Percentiles rank a stretch among this genome's conserved stretches.
Conservation (phyloP, 305 asterid genomes). For the Fraxinus latifolia region DNA sequence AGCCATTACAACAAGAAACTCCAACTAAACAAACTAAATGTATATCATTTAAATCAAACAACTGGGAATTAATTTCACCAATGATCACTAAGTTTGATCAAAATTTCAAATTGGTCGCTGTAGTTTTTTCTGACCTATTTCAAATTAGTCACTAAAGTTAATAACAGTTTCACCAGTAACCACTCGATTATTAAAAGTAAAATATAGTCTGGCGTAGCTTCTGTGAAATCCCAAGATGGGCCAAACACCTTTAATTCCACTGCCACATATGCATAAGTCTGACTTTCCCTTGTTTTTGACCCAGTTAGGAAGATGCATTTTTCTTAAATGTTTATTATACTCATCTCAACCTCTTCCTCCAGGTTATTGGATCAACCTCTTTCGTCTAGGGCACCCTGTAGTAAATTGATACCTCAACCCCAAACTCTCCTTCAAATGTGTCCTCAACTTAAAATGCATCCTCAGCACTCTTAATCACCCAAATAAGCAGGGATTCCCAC, state of each 20-base stretch:
- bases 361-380: conserved; percentile 30
- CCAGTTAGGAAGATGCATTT: conserved; percentile 19
- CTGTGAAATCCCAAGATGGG: background rate
- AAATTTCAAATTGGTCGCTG: background rate
- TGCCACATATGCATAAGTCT: background rate
- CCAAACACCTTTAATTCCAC: background rate
- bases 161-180: background rate
- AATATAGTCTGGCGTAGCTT: background rate
- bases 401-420: conserved; percentile 73
- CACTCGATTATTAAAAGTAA: background rate
- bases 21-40: background rate
- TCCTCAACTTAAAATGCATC: conserved; percentile 61
- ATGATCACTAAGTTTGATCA: background rate
- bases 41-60: background rate
- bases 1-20: background rate
- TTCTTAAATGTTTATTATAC: background rate
- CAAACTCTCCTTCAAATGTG: conserved; percentile 53
- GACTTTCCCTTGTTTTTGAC: background rate
- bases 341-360: background rate
- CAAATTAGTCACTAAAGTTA: background rate
- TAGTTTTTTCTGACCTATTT: background rate
- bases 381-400: conserved; percentile 49
- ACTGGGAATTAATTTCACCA: background rate
- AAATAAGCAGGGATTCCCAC: conserved; percentile 65
- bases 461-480: conserved; percentile 42